Base-by-base conservation (phyloP, 345 rosid species). In the Bruguiera parviflora region DNA sequence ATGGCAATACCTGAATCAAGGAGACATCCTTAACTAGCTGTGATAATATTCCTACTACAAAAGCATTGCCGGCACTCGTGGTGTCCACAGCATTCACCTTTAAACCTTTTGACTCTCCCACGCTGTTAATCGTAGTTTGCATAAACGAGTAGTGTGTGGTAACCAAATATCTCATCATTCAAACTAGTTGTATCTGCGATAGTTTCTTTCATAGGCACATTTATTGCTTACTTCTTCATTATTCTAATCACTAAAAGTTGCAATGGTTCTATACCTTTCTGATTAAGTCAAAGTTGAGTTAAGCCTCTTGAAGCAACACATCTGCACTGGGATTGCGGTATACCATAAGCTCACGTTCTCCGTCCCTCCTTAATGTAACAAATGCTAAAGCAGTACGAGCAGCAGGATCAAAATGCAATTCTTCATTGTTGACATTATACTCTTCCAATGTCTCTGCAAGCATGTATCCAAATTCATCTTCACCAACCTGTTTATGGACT, bases 291-390 rank as follows among this genome's bases (percentile, higher is more conserved):
- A 84, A 57, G 82, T 94, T 96, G 71, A 95, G 91, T 83, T 95
- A 96, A 63, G 78, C 79, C 75, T 86, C 96, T 71, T 74, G 74
- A 65, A 95, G 89, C 77, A 95, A 70, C 99, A 95, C 91, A 75
- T 91, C 99, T 2, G 97, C 97, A 75, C 99, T 91, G 3, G 99
- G 99, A 73, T 95, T 95, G 37, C 99, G 88, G 66, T 95, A 95
- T 71, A 91, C 89, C 97, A 95, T 95, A 83, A 95, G 91, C 61
- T 95, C 99, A 3, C 96, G 92, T 75, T 95, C 99, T 43, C 99
- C 99, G 61, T 91, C 88, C 37, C 72, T 88, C 71, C 88, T 88
- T 69, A 88, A 84, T 6, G 97, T 95, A 46, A 95, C 93, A 77
- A 95, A 95, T 47, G 99, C 97, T 72, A 95, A 80, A 78, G 99